phyloP scores from a whole-genome alignment of 2,329 filamentous ascomycete species.

The Dactylellina sp. region DNA sequence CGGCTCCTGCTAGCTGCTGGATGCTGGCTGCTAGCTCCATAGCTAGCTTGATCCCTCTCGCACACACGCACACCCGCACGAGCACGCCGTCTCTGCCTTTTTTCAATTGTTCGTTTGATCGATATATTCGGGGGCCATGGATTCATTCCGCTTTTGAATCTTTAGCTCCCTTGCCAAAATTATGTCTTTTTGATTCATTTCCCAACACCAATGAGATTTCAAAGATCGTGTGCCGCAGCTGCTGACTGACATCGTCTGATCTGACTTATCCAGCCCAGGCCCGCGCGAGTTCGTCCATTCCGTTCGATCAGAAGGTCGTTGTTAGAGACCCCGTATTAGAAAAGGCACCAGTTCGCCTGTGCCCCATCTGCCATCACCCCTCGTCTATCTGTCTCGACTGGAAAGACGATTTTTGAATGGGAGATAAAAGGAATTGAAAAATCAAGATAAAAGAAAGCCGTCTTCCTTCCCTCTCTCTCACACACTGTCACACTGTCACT shows the following conservation, averaged over 20 bases:
- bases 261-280: constrained; percentile 45
- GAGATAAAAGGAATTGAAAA: constrained; percentile 23
- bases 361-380: constrained; percentile 24
- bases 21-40: constrained; percentile 10
- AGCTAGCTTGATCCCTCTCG: constrained; percentile 47
- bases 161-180: constrained; percentile 41
- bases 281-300: constrained; percentile 44
- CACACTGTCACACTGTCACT: constrained; percentile 19
- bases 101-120: constrained; percentile 33
- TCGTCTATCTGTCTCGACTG: constrained; percentile 25
- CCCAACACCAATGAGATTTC: constrained; percentile 53
- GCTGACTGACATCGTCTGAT: constrained; percentile 53
- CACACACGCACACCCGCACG: constrained; percentile 16
- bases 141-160: constrained; percentile 53
- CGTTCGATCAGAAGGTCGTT: constrained; percentile 45
- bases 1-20: constrained; percentile 18
- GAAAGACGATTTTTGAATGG: constrained; percentile 28
- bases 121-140: constrained; percentile 44
- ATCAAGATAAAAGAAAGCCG: constrained; percentile 28
- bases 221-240: constrained; percentile 53
- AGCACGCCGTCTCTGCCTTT: constrained; percentile 41
- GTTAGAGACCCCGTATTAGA: constrained; percentile 47
- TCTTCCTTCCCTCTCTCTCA: constrained; percentile 12
- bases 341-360: constrained; percentile 38
- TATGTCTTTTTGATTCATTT: constrained; percentile 52